A percentile compares a stretch with the other conserved stretches of the same genome.
phyloP scores from a whole-genome alignment of 306 rosid genomes.

The Elaeagnus macrophylla region DNA sequence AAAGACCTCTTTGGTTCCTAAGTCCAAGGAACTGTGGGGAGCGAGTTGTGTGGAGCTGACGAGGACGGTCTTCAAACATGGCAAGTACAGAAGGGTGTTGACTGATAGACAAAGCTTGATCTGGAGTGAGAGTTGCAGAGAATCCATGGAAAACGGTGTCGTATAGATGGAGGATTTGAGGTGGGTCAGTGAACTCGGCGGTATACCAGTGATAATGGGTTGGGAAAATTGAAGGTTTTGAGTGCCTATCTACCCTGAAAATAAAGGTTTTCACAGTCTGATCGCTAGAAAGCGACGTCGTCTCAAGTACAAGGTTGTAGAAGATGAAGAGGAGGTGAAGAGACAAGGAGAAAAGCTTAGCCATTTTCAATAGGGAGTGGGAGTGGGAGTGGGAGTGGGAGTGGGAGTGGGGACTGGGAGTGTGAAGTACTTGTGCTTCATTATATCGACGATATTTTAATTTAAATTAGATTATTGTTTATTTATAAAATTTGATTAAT shows the following conservation, averaged over 20 bases:
- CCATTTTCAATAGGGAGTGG: conserved; percentile 17
- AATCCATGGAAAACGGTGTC: conserved; percentile 81
- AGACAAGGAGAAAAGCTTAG: conserved; percentile 4
- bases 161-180: conserved; percentile 52
- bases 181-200: conserved; percentile 52
- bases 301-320: conserved; percentile 11
- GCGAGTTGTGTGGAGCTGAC: conserved; percentile 83
- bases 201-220: conserved; percentile 79
- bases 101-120: conserved; percentile 30
- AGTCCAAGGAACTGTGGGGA: conserved; percentile 95
- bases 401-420: too few relatives aligned
- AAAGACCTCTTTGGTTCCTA: conserved; percentile 74
- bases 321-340: conserved; percentile 15
- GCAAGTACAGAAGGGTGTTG: conserved; percentile 60
- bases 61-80: conserved; percentile 61
- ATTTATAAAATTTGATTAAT: too few relatives aligned
- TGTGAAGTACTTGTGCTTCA: too few relatives aligned
- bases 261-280: conserved; percentile 48
- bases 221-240: conserved; percentile 70
- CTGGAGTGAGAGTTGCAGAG: conserved; percentile 52
- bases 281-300: conserved; percentile 5
- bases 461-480: too few relatives aligned
- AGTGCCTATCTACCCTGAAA: conserved; percentile 40
- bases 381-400: conserved; percentile 10
- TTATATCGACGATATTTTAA: too few relatives aligned